Conservation (phyloP, 1,284 basidiomycete species). For the Malassezia japonica region DNA sequence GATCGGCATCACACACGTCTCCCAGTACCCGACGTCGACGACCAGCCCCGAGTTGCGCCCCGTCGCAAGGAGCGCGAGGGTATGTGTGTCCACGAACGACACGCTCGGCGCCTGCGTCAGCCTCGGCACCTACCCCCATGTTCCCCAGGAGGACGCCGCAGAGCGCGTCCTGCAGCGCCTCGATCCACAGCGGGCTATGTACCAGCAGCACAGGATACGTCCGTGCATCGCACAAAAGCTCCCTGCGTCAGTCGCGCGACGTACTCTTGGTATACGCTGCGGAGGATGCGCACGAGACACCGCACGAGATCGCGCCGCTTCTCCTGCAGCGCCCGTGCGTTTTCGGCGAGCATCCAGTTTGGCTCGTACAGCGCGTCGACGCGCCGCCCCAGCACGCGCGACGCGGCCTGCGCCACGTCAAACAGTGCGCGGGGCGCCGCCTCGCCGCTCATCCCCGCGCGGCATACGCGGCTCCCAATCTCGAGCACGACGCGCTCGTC, state of each 20-base stretch:
- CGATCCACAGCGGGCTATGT: slow-evolving; percentile 76
- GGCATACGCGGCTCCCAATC: slow-evolving; percentile 33
- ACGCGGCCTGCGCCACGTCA: slow-evolving; percentile 30
- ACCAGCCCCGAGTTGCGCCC: slow-evolving; percentile 86
- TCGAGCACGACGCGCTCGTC: slow-evolving; percentile 40
- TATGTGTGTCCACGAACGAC: slow-evolving; percentile 65
- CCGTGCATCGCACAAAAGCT: slow-evolving; percentile 82
- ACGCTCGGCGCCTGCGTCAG: slow-evolving; percentile 85
- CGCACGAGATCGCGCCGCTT: slow-evolving; percentile 25
- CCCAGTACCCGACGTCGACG: slow-evolving; percentile 79
- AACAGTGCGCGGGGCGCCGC: slow-evolving; percentile 34
- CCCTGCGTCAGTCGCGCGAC: slow-evolving; percentile 88
- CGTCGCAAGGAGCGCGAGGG: slow-evolving; percentile 70
- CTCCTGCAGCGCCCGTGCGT: slow-evolving; percentile 19
- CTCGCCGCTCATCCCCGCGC: slow-evolving; percentile 39
- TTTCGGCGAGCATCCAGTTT: slow-evolving; percentile 20
- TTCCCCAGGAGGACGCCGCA: slow-evolving; percentile 81
- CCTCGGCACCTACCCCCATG: slow-evolving; percentile 64
- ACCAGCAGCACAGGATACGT: slow-evolving; percentile 82
- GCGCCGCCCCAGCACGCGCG: slow-evolving; percentile 6
- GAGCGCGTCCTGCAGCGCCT: slow-evolving; percentile 75
- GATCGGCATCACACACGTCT: slow-evolving; percentile 73
- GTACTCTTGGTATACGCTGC: slow-evolving; percentile 50
- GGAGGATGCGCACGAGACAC: slow-evolving; percentile 26
- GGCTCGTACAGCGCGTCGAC: slow-evolving; percentile 33